Evolutionary conservation across 768 basidiomycete genomes (phyloP).

Genomic region (Austroboletus festivus): DNA sequence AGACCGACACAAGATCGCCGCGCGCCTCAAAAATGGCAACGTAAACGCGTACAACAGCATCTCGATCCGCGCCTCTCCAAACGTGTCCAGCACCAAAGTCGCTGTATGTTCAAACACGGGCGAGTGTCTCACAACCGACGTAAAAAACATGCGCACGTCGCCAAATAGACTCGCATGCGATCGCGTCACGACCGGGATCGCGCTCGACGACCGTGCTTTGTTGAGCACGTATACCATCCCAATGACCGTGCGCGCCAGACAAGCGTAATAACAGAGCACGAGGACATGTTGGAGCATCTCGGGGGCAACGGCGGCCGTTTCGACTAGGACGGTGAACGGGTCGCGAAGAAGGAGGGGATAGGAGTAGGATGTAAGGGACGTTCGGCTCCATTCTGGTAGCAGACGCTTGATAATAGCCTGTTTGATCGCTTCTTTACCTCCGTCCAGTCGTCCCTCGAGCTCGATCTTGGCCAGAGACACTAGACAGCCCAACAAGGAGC

Average conservation of each 20-base stretch:
- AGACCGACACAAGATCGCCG: conserved; percentile 79
- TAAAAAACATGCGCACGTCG: conserved; percentile 84
- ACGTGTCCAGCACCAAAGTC: conserved; percentile 71
- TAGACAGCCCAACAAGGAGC: conserved; percentile 70
- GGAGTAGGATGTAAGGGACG: conserved; percentile 77
- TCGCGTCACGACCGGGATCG: conserved; percentile 42
- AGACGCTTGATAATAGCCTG: conserved; percentile 88
- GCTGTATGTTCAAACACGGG: conserved; percentile 85
- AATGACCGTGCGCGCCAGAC: conserved; percentile 81
- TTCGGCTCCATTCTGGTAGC: conserved; percentile 88
- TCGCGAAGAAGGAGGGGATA: conserved; percentile 86
- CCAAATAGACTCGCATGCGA: conserved; percentile 75
- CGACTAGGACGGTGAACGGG: conserved; percentile 85
- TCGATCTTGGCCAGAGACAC: conserved; percentile 62
- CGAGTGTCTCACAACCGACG: conserved; percentile 87
- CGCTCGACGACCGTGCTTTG: conserved; percentile 59
- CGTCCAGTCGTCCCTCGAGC: conserved; percentile 68
- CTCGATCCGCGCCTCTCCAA: conserved; percentile 82
- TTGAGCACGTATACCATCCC: conserved; percentile 80
- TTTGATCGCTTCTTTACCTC: conserved; percentile 71
- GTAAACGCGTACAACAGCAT: conserved; percentile 85
- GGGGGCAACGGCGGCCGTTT: conserved; percentile 86
- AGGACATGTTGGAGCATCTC: conserved; percentile 87
- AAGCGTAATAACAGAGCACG: conserved; percentile 87
- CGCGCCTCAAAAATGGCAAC: conserved; percentile 86